phyloP scores from a whole-genome alignment of 371 early-diverging fungal species.

The Haplosporangium sp. region DNA sequence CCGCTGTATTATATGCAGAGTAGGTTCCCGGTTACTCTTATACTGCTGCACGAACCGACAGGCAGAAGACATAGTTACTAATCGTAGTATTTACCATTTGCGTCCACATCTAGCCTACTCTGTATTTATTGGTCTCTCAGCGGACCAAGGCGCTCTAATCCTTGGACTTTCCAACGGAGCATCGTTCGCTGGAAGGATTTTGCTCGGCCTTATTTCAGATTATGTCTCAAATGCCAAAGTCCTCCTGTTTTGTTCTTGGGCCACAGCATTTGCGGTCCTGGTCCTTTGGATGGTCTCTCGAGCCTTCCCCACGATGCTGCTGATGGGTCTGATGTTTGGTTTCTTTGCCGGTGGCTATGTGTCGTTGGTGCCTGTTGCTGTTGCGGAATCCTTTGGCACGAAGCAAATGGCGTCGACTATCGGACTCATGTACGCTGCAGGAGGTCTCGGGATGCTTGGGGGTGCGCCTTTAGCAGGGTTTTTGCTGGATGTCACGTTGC shows the following conservation, averaged over 20 bases:
- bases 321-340: conserved; percentile 34
- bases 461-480: conserved; percentile 49
- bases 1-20: conserved; percentile 53
- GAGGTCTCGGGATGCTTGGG: conserved; percentile 44
- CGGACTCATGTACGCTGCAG: conserved; percentile 41
- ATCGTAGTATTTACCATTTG: background rate
- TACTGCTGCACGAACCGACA: background rate
- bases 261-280: conserved; percentile 36
- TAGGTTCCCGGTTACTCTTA: conserved; percentile 6
- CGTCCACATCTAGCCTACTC: conserved; percentile 29
- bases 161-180: conserved; percentile 48
- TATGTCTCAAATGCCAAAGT: conserved; percentile 35
- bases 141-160: conserved; percentile 37
- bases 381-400: conserved; percentile 46
- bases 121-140: conserved; percentile 38
- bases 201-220: conserved; percentile 35
- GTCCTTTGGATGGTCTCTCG: conserved; percentile 41
- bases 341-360: conserved; percentile 43
- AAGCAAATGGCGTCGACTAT: conserved; percentile 45
- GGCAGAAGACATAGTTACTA: background rate
- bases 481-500: conserved; percentile 36
- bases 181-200: conserved; percentile 37
- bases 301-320: conserved; percentile 22
- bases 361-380: conserved; percentile 44
- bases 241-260: conserved; percentile 43